Evolutionary conservation across 129 eudicot species (phyloP).

Genomic region (Cynara cardunculus): DNA sequence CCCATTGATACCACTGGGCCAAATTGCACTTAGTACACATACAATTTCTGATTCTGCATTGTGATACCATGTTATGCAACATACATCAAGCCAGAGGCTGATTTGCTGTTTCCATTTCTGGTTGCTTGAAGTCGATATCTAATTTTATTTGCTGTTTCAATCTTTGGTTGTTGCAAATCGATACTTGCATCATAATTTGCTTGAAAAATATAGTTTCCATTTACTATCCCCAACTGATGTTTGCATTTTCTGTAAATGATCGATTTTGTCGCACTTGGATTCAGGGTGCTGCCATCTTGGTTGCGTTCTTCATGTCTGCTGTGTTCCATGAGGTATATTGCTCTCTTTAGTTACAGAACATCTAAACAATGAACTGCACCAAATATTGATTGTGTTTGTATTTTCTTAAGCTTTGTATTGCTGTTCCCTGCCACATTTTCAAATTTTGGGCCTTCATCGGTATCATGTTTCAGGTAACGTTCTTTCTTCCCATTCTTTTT

Average conservation of each 20-base stretch:
- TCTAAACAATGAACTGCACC: not conserved
- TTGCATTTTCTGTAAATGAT: not conserved
- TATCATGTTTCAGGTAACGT: conserved; percentile 86
- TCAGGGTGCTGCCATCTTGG: conserved; percentile 77
- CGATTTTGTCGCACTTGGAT: conserved; percentile 2
- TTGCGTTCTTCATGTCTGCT: conserved; percentile 86
- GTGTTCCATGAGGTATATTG: conserved; percentile 82
- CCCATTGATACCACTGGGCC: no score
- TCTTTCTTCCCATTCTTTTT: not conserved
- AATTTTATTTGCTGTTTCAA: not conserved
- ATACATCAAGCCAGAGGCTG: not conserved
- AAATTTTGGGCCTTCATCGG: conserved; percentile 92
- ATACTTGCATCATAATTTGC: not conserved
- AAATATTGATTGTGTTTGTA: not conserved
- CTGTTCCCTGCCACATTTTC: conserved; percentile 91
- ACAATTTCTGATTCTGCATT: not conserved
- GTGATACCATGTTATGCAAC: not conserved
- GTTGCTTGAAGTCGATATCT: not conserved
- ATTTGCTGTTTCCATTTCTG: not conserved
- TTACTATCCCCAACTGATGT: not conserved
- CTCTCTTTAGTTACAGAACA: not conserved
- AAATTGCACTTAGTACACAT: not conserved
- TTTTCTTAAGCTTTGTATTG: conserved; percentile 74
- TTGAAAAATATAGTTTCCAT: not conserved
- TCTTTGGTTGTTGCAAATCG: no score